Base-by-base conservation (phyloP, 495 filamentous ascomycete species). In the Sabuloglossum arenarium region DNA sequence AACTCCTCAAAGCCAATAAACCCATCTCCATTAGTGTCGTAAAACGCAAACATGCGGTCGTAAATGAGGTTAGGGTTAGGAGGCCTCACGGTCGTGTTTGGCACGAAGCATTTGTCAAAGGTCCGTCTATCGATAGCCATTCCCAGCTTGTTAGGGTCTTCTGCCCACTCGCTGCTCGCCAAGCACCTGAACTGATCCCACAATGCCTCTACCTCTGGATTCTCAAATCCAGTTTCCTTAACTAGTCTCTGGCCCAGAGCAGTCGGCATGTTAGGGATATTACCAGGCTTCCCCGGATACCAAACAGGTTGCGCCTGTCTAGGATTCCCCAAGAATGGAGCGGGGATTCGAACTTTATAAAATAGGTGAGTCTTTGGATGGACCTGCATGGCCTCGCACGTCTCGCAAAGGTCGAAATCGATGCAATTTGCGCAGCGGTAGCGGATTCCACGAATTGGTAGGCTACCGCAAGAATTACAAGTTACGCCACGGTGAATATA, bases 151-250 rank as follows among this genome's bases (percentile, higher is more conserved):
- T 84, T 78, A 0, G 88, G 87, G 62, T 96, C 89, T 21, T 82
- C 75, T n/a, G 77, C 67, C 82, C 85, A 95, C 63, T 89, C 82
- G 11, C 80, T 80, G 59, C 82, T 86, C 10, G 91, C 91, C 61
- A 95, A 77, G 59, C 86, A 95, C 9, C 83, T 85, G 76, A 93
- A 97, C 62, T 96, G 93, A 61, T 96, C 90, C 82, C 87, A 97
- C 28, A 91, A 77, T 29, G 88, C 91, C 67, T 97, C 88, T 2
- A 97, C 68, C 64, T 94, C 86, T 1, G 84, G 79, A 31, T 78
- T 75, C 64, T 94, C 87, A 59, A 89, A 89, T 16, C 76, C 78
- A 16, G 84, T 86, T 27, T 86, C 80, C 37, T 76, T 73, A 25
- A 78, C 77, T 53, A 94, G 71, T 53, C 79, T 78, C 51, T 77